Evolutionary conservation across 108 stramenopile genomes (phyloP).

Genomic region (Poteriospumella lacustris): DNA sequence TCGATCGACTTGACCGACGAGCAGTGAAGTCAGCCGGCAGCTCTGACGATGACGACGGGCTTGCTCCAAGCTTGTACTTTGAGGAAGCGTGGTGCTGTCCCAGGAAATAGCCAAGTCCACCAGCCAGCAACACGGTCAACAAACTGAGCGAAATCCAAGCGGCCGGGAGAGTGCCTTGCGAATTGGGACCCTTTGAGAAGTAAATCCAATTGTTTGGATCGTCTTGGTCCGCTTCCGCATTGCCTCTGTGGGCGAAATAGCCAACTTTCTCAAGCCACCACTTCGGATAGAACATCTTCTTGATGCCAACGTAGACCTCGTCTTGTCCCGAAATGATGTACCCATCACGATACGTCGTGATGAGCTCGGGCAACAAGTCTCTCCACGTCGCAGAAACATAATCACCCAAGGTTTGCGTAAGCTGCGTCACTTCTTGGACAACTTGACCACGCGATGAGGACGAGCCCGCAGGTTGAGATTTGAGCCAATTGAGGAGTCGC

Average conservation of each 20-base stretch:
- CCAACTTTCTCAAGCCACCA: constrained; percentile 46
- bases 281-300: constrained; percentile 48
- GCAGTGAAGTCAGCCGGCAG: too few relatives aligned
- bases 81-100: too few relatives aligned
- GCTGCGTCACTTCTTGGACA: constrained; percentile 19
- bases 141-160: too few relatives aligned
- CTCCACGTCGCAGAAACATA: background rate
- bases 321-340: constrained; percentile 32
- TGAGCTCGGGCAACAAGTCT: constrained; percentile 22
- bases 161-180: too few relatives aligned
- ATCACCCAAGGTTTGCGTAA: constrained; percentile 32
- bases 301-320: constrained; percentile 33
- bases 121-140: too few relatives aligned
- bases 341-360: constrained; percentile 41
- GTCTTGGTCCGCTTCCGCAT: background rate
- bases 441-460: constrained; percentile 27
- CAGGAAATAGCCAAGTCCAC: too few relatives aligned
- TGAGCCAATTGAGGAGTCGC: background rate
- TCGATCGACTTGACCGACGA: too few relatives aligned
- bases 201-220: too few relatives aligned
- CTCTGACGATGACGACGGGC: too few relatives aligned
- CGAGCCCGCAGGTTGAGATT: constrained; percentile 4
- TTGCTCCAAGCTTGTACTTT: too few relatives aligned
- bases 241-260: background rate
- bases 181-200: too few relatives aligned